These are phyloP conservation scores for Fusarium hostae DNA, from an alignment of 2,329 filamentous ascomycete species.

Conservation along the genomic window DNA sequence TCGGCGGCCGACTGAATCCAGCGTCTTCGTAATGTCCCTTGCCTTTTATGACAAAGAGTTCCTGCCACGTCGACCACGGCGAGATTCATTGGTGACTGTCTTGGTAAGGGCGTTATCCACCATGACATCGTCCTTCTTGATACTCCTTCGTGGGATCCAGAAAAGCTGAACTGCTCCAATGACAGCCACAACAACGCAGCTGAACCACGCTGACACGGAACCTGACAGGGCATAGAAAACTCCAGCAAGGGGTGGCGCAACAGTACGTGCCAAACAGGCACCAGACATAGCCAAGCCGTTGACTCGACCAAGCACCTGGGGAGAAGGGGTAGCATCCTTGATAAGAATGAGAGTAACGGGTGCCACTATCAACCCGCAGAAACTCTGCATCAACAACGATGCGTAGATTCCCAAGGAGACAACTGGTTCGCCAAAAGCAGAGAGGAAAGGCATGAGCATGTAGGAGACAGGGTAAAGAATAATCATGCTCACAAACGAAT, in stretches of 20 bases:
- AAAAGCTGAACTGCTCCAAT: conserved; percentile 35
- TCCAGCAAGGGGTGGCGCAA: conserved; percentile 75
- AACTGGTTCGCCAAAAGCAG: conserved; percentile 63
- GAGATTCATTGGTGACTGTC: conserved; percentile 28
- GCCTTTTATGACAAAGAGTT: conserved; percentile 15
- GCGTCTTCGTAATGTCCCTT: too few species aligned
- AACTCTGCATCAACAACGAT: conserved; percentile 72
- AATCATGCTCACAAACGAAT: conserved; percentile 72
- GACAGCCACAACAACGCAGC: conserved; percentile 46
- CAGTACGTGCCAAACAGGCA: conserved; percentile 75
- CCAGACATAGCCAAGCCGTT: conserved; percentile 78
- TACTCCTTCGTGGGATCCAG: conserved; percentile 32
- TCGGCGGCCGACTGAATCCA: too few species aligned
- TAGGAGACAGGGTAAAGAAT: conserved; percentile 74
- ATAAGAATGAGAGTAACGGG: conserved; percentile 76
- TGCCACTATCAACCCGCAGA: conserved; percentile 75
- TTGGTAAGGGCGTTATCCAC: conserved; percentile 36
- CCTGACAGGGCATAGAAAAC: conserved; percentile 72
- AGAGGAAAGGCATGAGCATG: conserved; percentile 75
- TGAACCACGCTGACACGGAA: conserved; percentile 56
- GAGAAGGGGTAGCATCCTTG: conserved; percentile 75
- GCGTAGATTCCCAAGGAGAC: conserved; percentile 72
- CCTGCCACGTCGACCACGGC: conserved; percentile 18
- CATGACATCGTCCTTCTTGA: conserved; percentile 19
- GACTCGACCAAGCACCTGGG: conserved; percentile 73